These are phyloP conservation scores for Metarhizium anisopliae DNA, from an alignment of 2,329 filamentous ascomycete genomes.

Conservation along the genomic window DNA sequence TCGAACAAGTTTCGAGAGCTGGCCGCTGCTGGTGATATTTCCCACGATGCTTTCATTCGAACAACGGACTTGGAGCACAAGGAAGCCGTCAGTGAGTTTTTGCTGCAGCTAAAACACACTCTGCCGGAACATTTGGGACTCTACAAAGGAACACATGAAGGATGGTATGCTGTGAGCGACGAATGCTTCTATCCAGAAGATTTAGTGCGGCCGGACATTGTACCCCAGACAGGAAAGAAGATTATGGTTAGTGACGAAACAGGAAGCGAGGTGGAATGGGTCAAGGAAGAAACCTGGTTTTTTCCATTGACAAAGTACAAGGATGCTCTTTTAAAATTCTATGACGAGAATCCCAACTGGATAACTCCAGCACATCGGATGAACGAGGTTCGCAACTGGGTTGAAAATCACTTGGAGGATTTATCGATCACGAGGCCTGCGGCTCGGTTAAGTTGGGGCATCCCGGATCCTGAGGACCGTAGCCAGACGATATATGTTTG, in stretches of 20 bases:
- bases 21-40: slow-evolving; percentile 58
- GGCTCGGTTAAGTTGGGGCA: slow-evolving; percentile 75
- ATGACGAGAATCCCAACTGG: slow-evolving; percentile 67
- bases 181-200: slow-evolving; percentile 89
- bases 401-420: slow-evolving; percentile 71
- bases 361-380: slow-evolving; percentile 65
- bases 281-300: slow-evolving; percentile 87
- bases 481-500: slow-evolving; percentile 95
- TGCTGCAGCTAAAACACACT: slow-evolving; percentile 59
- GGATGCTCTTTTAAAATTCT: slow-evolving; percentile 72
- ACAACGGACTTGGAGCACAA: slow-evolving; percentile 80
- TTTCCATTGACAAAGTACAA: slow-evolving; percentile 81
- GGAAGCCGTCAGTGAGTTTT: slow-evolving; percentile 81
- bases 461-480: slow-evolving; percentile 75
- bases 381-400: slow-evolving; percentile 69
- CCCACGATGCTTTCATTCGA: slow-evolving; percentile 81
- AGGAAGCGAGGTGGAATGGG: slow-evolving; percentile 90
- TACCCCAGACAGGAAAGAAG: slow-evolving; percentile 73
- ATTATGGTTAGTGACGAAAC: slow-evolving; percentile 80
- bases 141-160: slow-evolving; percentile 78
- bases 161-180: slow-evolving; percentile 95
- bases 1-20: slow-evolving; percentile 71
- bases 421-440: slow-evolving; percentile 80
- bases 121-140: slow-evolving; percentile 58
- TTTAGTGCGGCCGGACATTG: slow-evolving; percentile 62